Conservation (phyloP, 345 rosid genomes). For the Cardamine chenopodiifolia region DNA sequence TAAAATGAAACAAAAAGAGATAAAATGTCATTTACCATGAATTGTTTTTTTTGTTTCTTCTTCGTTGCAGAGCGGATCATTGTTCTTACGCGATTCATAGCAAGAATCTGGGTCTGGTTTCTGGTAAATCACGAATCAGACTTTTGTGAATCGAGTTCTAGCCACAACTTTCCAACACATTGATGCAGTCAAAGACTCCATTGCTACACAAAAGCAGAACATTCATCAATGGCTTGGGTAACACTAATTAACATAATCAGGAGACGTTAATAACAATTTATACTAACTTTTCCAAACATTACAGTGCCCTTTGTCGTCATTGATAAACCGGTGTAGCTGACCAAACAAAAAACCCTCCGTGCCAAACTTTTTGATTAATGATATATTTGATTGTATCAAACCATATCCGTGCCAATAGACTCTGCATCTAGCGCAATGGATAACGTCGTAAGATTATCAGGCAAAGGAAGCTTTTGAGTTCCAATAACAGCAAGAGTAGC, state of each 20-base stretch:
- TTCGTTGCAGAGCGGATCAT: slow-evolving; percentile 61
- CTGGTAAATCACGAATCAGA: slow-evolving; percentile 83
- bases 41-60: slow-evolving; percentile 43
- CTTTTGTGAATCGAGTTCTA: slow-evolving; percentile 58
- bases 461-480: slow-evolving; percentile 73
- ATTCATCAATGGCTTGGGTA: neutral
- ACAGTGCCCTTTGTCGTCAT: slow-evolving; percentile 55
- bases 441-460: slow-evolving; percentile 67
- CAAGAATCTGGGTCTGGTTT: slow-evolving; percentile 75
- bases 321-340: slow-evolving; percentile 95
- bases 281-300: slow-evolving; percentile 74
- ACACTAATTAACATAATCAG: neutral
- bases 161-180: slow-evolving; percentile 86
- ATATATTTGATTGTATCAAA: neutral
- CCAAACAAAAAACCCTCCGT: slow-evolving; percentile 96
- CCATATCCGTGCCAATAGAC: slow-evolving; percentile 75
- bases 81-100: slow-evolving; percentile 56
- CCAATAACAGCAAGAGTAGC: slow-evolving; percentile 86
- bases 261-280: neutral
- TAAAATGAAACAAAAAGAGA: neutral
- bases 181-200: slow-evolving; percentile 68
- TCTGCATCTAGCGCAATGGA: slow-evolving; percentile 97
- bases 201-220: slow-evolving; percentile 47
- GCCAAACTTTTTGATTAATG: no score
- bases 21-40: slow-evolving; percentile 56